Base-by-base conservation (phyloP, 306 rosid species). In the Quercus cerris region DNA sequence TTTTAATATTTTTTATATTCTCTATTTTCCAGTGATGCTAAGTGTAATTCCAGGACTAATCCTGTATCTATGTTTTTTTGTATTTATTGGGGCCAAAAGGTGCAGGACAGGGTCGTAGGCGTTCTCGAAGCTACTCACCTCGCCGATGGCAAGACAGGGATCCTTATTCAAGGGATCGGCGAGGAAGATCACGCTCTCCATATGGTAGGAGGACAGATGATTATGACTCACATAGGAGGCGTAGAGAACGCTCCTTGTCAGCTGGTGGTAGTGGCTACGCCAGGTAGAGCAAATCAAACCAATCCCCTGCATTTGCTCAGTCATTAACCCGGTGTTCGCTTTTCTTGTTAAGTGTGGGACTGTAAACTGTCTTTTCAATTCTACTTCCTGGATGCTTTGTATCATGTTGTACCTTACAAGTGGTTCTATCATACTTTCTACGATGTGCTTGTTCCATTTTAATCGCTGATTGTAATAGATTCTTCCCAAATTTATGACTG, bases 151-250 rank as follows among this genome's bases (percentile, higher is more conserved):
- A 22, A 62, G 91, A 81, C 77, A 81, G 77, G 78, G 86, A 81
- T 74, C 27, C 80, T 33, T 33, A 72, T 35, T 77, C 88, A n/a
- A 79, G 82, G 84, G 82, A 85, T 56, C 80, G 57, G 61, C 83
- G 81, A 52, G 81, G 86, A 71, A 78, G 87, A 75, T 87, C 87
- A 35, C 86, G 79, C 69, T 87, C 87, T 51, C 88, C 88, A 22
- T 69, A 75, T 28, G 41, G 38, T 54, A 77, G 84, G 76, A 80
- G 81, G 75, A 25, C 18, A 38, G 81, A 84, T 78, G 84, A 72
- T 69, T 75, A 81, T 27, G 80, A 75, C 74, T 81, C 79, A 1
- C 20, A 76, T 8, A 76, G 81, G 77, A 85, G 78, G 81, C 81
- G 56, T 66, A 75, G 78, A 81, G 81, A 81, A 0, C 83, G 75